A percentile compares a stretch with the other conserved stretches of the same genome.
Conservation (phyloP, 345 rosid genomes). For the Excoecaria agallocha region DNA sequence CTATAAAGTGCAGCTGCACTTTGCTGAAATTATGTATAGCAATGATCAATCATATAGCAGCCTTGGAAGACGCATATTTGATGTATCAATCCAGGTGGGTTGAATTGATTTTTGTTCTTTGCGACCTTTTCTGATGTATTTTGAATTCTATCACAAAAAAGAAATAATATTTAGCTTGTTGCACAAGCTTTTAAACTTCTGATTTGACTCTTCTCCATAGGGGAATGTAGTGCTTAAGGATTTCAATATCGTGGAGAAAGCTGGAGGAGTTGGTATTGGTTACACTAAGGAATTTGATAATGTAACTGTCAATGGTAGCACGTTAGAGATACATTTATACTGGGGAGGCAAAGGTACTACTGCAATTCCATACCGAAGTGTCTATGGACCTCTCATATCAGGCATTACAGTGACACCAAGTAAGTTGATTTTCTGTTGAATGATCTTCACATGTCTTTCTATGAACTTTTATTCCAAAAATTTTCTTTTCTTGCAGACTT, state of each 20-base stretch:
- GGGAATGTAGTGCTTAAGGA: slow-evolving; percentile 51
- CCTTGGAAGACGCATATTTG: slow-evolving; percentile 67
- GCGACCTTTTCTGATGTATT: too few species aligned
- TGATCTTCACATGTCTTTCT: not conserved
- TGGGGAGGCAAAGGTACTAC: slow-evolving; percentile 89
- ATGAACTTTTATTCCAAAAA: not conserved
- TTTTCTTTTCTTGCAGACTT: slow-evolving; percentile 44
- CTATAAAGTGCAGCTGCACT: slow-evolving; percentile 70
- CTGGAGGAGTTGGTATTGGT: slow-evolving; percentile 68
- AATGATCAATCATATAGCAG: slow-evolving; percentile 49
- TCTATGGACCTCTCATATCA: slow-evolving; percentile 86
- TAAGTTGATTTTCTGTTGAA: slow-evolving; percentile 31
- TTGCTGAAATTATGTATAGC: slow-evolving; percentile 82
- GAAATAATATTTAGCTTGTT: too few species aligned
- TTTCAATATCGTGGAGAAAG: slow-evolving; percentile 64
- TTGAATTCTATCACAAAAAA: too few species aligned
- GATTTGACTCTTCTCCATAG: slow-evolving; percentile 31
- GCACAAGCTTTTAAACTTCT: not conserved
- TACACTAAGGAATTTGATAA: slow-evolving; percentile 26
- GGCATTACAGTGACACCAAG: slow-evolving; percentile 73
- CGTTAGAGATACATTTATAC: slow-evolving; percentile 67
- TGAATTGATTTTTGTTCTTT: not conserved
- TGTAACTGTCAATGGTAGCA: slow-evolving; percentile 50
- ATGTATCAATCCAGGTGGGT: slow-evolving; percentile 76
- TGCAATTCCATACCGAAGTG: slow-evolving; percentile 59